Evolutionary conservation across 208 protist species (phyloP).

Genomic region (Acanthamoeba divionensis): DNA sequence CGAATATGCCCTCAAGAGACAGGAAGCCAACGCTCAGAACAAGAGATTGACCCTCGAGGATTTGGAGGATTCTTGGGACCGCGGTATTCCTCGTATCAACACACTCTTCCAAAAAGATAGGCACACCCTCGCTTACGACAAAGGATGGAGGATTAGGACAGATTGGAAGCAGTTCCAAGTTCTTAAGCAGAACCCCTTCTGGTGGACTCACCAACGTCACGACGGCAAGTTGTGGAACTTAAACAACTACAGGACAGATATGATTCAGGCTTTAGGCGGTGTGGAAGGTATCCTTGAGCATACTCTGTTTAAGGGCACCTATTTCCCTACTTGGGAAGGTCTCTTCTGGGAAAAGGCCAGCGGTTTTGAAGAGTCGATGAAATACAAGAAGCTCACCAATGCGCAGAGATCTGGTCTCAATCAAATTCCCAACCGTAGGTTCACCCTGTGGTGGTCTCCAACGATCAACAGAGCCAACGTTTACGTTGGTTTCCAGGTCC

Average conservation of each 20-base stretch:
- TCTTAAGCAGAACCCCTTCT: slow-evolving; percentile 98
- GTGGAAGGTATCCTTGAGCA: slow-evolving; percentile 99
- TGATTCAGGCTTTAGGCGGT: slow-evolving; percentile 99
- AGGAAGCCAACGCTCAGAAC: slow-evolving; percentile 97
- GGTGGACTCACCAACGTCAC: slow-evolving; percentile 98
- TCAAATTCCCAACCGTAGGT: slow-evolving; percentile 99
- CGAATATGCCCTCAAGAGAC: slow-evolving; percentile 97
- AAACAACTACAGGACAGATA: slow-evolving; percentile 99
- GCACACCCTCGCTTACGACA: slow-evolving; percentile 99
- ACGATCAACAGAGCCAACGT: slow-evolving; percentile 99
- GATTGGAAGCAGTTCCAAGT: slow-evolving; percentile 99
- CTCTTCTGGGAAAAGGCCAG: slow-evolving; percentile 99
- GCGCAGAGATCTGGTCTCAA: slow-evolving; percentile 99
- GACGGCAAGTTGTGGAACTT: slow-evolving; percentile 99
- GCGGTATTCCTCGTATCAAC: slow-evolving; percentile 99
- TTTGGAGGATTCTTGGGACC: slow-evolving; percentile 99
- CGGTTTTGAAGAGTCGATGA: slow-evolving; percentile 99
- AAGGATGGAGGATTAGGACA: slow-evolving; percentile 97
- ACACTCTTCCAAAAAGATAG: slow-evolving; percentile 99
- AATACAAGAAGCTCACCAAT: slow-evolving; percentile 99
- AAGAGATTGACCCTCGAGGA: slow-evolving; percentile 97
- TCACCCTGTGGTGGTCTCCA: slow-evolving; percentile 99
- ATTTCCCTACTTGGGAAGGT: slow-evolving; percentile 99
- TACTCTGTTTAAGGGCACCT: slow-evolving; percentile 99
- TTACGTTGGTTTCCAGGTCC: slow-evolving; percentile 99